Base-by-base conservation (phyloP, 805 yeast genomes). In the Saccharomycopsis olivae region DNA sequence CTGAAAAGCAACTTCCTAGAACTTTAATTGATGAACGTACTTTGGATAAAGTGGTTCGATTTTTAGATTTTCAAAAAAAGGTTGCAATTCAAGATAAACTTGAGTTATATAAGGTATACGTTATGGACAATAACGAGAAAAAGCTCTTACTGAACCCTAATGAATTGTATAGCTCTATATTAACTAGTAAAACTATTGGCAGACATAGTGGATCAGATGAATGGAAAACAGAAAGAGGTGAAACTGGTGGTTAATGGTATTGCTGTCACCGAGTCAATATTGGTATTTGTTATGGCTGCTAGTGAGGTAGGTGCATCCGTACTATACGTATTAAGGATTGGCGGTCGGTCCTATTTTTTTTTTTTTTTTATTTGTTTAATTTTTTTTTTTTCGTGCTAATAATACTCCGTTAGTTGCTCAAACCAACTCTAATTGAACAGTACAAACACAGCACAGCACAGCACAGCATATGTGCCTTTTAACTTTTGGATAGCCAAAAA, bases 191-290 rank as follows among this genome's bases (percentile, higher is more conserved):
- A 2, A 55, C 56, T 25, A 53, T 48, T 29, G 68, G 68, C 19
- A 54, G 96, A 42, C 80, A 83, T 53, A 78, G 87, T 36, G 96
- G 96, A 0, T 65, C 73, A 3, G 68, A 64, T 0, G 80, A 67
- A 34, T 88, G 96, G 97, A 80, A 81, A 1, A 53, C 60, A n/a
- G 46, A 65, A 0, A 64, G 96, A 50, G 95, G 95, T 1, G 97
- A 88, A 55, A 73, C 62, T 40, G 95, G 94, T 10, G 40, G 40
- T 4, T 28, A 28, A 28, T 8, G 27, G 6, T 23, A 11, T 23
- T 23, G 27, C 27, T 23, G 6, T 23, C 27, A 23, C 11, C 11
- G 33, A 2, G n/a, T 16, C n/a, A 9, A 10, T 14, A 10, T 29
- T 16, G 9, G 9, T 29, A 29, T 29, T 23, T 6, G 11, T 23